These are phyloP conservation scores for Fraxinus xanthoxyloides DNA, from an alignment of 305 asterid genomes.

Conservation along the genomic window DNA sequence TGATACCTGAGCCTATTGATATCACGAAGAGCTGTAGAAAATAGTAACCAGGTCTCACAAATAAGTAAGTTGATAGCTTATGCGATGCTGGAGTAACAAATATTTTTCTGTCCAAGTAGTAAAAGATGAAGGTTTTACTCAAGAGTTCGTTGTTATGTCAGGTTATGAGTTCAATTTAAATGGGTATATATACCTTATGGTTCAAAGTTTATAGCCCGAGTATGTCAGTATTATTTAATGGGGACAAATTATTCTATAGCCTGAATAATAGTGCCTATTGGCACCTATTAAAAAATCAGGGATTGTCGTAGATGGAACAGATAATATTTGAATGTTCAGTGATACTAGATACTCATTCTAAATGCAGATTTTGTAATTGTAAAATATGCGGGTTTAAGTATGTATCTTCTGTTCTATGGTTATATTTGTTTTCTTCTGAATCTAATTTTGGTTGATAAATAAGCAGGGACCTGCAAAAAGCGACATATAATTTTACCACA, in stretches of 20 bases:
- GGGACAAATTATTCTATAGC: neutral
- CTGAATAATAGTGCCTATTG: neutral
- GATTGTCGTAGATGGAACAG: neutral
- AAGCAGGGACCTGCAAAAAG: conserved; percentile 90
- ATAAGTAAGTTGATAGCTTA: neutral
- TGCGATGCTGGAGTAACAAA: neutral
- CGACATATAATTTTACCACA: conserved; percentile 82
- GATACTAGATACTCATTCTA: neutral
- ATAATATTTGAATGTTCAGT: neutral
- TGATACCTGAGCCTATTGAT: neutral
- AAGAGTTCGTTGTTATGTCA: neutral
- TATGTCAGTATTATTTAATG: neutral
- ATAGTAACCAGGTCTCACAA: neutral
- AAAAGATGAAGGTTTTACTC: neutral
- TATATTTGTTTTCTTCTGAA: conserved; percentile 1
- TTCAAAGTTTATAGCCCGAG: neutral
- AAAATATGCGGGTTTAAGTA: neutral
- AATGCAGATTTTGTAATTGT: neutral
- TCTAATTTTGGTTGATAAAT: conserved; percentile 20
- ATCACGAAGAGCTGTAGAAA: neutral
- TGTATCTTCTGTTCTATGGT: neutral
- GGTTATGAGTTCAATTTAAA: neutral
- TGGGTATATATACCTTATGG: neutral
- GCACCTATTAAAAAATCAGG: neutral
- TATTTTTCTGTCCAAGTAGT: neutral